Percentiles rank a stretch among this genome's conserved stretches.
phyloP scores from a whole-genome alignment of 108 stramenopile species.

The Licmophora abbreviata region DNA sequence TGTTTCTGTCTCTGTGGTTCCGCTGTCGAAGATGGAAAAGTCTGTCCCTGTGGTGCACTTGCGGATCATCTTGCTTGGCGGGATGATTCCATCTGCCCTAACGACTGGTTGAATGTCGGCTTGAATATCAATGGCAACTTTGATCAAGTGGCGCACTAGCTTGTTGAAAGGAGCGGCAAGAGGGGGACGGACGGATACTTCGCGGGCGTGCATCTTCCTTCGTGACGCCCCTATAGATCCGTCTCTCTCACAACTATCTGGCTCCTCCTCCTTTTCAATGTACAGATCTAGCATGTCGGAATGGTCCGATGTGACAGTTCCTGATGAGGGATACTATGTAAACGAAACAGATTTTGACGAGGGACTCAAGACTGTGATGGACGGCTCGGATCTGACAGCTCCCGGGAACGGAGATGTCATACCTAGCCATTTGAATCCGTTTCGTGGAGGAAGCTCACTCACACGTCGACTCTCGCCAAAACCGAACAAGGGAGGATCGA shows the following conservation, averaged over 20 bases:
- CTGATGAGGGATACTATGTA: not conserved
- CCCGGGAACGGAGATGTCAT: slow-evolving; percentile 1
- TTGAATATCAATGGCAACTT: not conserved
- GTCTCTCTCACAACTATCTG: slow-evolving; percentile 8
- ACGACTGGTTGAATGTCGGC: slow-evolving; percentile 1
- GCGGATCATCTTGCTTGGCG: slow-evolving; percentile 2
- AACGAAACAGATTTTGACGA: slow-evolving; percentile 11
- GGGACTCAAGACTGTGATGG: slow-evolving; percentile 13
- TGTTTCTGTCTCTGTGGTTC: slow-evolving; percentile 1
- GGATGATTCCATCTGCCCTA: not conserved
- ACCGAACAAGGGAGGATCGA: too few species aligned
- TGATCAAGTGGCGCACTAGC: not conserved
- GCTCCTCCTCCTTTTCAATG: not conserved
- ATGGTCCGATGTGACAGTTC: not conserved
- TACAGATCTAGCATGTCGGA: not conserved
- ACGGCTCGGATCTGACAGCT: slow-evolving; percentile 6
- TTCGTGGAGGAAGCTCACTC: not conserved
- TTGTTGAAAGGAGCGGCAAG: not conserved
- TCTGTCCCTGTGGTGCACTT: not conserved
- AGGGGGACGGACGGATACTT: not conserved
- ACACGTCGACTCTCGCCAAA: too few species aligned
- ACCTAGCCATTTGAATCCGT: slow-evolving; percentile 1
- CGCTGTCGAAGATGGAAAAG: not conserved
- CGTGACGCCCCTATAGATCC: not conserved
- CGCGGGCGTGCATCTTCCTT: not conserved